phyloP scores from a whole-genome alignment of 1,284 basidiomycete genomes.

The Cystobasidium sp. region DNA sequence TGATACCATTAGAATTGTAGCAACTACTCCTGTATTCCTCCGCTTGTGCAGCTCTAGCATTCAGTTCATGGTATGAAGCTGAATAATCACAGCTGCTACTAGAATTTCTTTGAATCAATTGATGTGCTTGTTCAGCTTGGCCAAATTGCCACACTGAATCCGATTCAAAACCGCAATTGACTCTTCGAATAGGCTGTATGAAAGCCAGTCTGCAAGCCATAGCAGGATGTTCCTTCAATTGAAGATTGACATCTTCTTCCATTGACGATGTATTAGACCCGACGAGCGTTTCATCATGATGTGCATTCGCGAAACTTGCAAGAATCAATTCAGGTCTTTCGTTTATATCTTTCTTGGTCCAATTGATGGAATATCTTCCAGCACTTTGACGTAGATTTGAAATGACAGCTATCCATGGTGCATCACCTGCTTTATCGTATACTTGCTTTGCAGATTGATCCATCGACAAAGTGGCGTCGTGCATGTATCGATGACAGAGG shows the following conservation, averaged over 20 bases:
- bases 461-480: neutral
- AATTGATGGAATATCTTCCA: conserved; percentile 18
- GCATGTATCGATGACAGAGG: conserved; percentile 15
- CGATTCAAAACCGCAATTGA: conserved; percentile 32
- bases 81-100: neutral
- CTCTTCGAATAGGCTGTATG: conserved; percentile 10
- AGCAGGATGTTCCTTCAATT: conserved; percentile 15
- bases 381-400: conserved; percentile 25
- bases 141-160: conserved; percentile 35
- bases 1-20: conserved; percentile 29
- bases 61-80: conserved; percentile 7
- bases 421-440: conserved; percentile 20
- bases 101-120: neutral
- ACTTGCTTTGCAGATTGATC: conserved; percentile 12
- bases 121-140: neutral
- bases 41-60: conserved; percentile 8
- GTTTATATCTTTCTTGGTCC: neutral
- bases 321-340: conserved; percentile 17
- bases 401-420: conserved; percentile 27
- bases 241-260: neutral
- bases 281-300: neutral
- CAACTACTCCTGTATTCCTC: conserved; percentile 21
- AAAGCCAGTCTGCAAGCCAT: conserved; percentile 32
- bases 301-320: neutral
- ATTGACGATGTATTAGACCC: neutral